A percentile compares a stretch with the other conserved stretches of the same genome.
phyloP scores from a whole-genome alignment of 2,329 filamentous ascomycete species.

The Penicillium oxalicum region DNA sequence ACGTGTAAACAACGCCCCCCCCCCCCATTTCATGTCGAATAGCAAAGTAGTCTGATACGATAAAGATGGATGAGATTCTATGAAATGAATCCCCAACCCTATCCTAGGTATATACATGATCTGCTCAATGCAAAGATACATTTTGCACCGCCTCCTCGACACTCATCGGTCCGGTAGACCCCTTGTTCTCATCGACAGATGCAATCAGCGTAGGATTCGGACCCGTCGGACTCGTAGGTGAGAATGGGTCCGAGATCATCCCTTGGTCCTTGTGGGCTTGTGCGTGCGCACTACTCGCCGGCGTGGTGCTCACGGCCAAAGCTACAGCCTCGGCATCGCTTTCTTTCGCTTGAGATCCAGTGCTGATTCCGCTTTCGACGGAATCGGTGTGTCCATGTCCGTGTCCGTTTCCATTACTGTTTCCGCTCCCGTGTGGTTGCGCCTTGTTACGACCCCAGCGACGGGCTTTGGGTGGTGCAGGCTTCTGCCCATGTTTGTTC shows the following conservation, averaged over 20 bases:
- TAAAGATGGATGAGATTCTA: background rate
- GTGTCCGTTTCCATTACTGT: no score
- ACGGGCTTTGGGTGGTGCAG: conserved; percentile 38
- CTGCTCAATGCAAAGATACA: conserved; percentile 20
- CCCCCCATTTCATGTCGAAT: no score
- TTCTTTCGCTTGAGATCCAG: conserved; percentile 11
- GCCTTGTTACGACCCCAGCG: conserved; percentile 33
- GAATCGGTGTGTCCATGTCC: conserved; percentile 18
- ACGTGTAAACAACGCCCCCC: no score
- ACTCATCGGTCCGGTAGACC: conserved; percentile 16
- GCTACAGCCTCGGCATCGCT: conserved; percentile 8
- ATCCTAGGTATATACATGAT: background rate
- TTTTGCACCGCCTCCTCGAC: conserved; percentile 33
- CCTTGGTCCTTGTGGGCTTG: background rate
- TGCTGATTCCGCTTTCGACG: conserved; percentile 17
- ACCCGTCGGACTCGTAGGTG: conserved; percentile 18
- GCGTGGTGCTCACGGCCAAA: conserved; percentile 1
- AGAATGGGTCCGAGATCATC: conserved; percentile 14
- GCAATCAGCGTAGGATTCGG: conserved; percentile 12
- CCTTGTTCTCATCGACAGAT: conserved; percentile 6
- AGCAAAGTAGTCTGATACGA: no score
- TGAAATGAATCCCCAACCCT: no score
- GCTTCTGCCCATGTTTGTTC: conserved; percentile 28
- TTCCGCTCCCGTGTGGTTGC: conserved; percentile 10
- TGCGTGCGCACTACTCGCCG: background rate